Evolutionary conservation across 129 eudicot species (phyloP).

Genomic region (Lonicera japonica): DNA sequence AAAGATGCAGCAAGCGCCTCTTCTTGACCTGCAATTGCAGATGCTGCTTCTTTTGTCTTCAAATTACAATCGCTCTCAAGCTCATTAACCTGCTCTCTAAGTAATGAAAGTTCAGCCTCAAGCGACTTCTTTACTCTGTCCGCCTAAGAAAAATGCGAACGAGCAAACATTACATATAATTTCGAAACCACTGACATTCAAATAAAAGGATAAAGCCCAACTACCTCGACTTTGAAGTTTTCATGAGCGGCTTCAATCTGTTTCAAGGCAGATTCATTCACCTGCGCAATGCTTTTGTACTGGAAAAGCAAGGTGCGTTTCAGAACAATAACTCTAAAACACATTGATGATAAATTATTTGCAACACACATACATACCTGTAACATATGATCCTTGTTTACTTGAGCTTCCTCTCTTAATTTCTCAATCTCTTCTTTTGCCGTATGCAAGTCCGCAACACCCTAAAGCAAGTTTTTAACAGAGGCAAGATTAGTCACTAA

Average conservation of each 20-base stretch:
- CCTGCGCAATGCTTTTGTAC: constrained; percentile 82
- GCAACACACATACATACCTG: constrained; percentile 24
- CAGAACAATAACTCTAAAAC: not conserved
- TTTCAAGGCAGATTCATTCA: constrained; percentile 75
- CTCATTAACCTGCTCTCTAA: constrained; percentile 45
- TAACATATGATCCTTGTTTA: constrained; percentile 70
- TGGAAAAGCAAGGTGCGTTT: constrained; percentile 5
- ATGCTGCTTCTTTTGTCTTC: constrained; percentile 59
- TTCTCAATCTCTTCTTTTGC: constrained; percentile 65
- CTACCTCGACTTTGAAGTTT: constrained; percentile 53
- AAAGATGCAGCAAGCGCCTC: constrained; percentile 62
- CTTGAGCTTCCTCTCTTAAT: constrained; percentile 51
- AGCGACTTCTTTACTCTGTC: constrained; percentile 54
- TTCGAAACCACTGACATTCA: not conserved
- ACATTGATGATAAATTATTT: not conserved
- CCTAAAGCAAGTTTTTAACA: constrained; percentile 1
- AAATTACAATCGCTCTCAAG: constrained; percentile 58
- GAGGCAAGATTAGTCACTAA: not conserved
- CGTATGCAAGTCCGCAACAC: constrained; percentile 16
- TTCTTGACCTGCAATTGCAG: constrained; percentile 59
- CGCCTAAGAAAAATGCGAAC: constrained; percentile 24
- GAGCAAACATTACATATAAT: not conserved
- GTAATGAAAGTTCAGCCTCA: constrained; percentile 62
- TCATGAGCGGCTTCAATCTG: constrained; percentile 74
- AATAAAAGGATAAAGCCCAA: not conserved